Percentiles rank a stretch among this genome's conserved stretches.
Conservation (phyloP, 345 rosid species). For the Litchi chinensis region DNA sequence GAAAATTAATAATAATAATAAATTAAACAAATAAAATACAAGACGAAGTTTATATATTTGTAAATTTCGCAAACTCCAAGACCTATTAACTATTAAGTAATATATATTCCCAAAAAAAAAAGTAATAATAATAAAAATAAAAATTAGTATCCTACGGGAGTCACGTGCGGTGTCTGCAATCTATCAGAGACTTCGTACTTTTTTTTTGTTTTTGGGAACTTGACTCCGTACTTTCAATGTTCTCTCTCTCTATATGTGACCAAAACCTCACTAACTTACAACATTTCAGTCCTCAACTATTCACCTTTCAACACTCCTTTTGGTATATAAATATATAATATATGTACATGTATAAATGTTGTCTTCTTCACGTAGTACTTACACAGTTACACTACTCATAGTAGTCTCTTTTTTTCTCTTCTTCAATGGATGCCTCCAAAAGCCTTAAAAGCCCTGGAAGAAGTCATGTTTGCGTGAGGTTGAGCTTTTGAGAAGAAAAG, state of each 20-base stretch:
- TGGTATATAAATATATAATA: background rate
- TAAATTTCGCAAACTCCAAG: background rate
- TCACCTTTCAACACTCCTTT: slow-evolving; percentile 1
- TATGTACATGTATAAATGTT: slow-evolving; percentile 7
- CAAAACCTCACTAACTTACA: slow-evolving; percentile 12
- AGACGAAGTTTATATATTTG: background rate
- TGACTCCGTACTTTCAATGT: slow-evolving; percentile 5
- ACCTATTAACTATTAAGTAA: background rate
- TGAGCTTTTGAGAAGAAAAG: background rate
- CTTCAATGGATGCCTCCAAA: slow-evolving; percentile 6
- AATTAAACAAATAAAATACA: no score
- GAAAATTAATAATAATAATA: no score
- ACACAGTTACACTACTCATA: background rate
- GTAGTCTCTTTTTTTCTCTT: background rate
- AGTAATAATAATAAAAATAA: background rate
- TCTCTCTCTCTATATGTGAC: slow-evolving; percentile 11
- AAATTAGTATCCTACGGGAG: slow-evolving; percentile 8
- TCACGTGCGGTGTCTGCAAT: slow-evolving; percentile 42
- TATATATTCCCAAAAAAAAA: no score
- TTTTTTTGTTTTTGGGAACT: no score
- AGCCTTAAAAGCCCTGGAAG: background rate
- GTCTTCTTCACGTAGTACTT: background rate
- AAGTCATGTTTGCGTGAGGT: background rate
- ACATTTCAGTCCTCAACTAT: slow-evolving; percentile 11
- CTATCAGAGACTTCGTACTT: background rate